Evolutionary conservation across 2,329 filamentous ascomycete species (phyloP), one percentile per base, ranked within the genome.

Genomic region (Esteya vermicola): DNA sequence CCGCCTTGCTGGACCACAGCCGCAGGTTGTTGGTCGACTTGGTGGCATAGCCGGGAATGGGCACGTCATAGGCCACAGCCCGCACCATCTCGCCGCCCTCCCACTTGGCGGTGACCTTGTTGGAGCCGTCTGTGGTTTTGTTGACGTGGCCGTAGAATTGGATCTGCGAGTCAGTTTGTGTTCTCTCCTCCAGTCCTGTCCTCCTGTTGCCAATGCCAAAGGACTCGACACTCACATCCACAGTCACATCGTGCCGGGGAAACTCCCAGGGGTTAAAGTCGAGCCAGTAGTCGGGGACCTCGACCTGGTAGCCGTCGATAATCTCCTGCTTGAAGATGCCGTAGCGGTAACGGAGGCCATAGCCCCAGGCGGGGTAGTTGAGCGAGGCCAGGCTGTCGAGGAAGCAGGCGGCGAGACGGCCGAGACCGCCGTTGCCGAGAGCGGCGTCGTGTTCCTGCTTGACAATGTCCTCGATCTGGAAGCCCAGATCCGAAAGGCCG

Each of bases 191-290:
- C n/a, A n/a, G n/a, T n/a, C n/a, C n/a, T n/a, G n/a, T n/a, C n/a
- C n/a, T n/a, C 20, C 6, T 20, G 12, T 16, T 13, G 21, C 8
- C 27, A 4, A 35, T 21, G 4, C 9, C 9, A 7, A 26, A 9
- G 9, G 30, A 6, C 3, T 4, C 3, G 10, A 6, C 2, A 56
- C 72, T 63, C 54, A 78, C 74, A 61, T 96, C 85, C 20, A 98
- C 88, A 2, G 82, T 88, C 45, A 98, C 83, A 56, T 98, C 91
- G 58, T 95, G 85, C 49, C 91, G 75, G 32, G 88, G 86, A 54
- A 96, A 98, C 40, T 98, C 91, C 91, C 91, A 98, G 1, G 91
- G 91, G 61, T 98, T 98, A 62, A 96, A 95, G 58, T 96, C 91
- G 40, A 98, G 75, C 91, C 91, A 98, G 64, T 98, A 96, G 59